Evolutionary conservation across 2,329 filamentous ascomycete genomes (phyloP).

Genomic region (Verticillium dahliae): DNA sequence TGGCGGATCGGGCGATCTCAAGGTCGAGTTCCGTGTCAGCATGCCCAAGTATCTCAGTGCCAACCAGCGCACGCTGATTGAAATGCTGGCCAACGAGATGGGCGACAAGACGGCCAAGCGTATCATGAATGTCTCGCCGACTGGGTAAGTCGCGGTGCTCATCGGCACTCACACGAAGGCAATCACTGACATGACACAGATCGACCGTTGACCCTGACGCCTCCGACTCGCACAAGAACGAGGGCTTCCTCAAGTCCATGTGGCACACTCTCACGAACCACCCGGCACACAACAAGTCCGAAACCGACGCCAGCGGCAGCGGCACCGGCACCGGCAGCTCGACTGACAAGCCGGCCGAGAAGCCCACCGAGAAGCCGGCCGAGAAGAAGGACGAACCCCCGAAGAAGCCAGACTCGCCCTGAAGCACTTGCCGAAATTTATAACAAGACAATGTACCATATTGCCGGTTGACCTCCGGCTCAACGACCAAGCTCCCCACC

Average conservation of each 20-base stretch:
- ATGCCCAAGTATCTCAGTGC: slow-evolving; percentile 93
- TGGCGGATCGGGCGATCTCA: slow-evolving; percentile 70
- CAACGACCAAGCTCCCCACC: neutral
- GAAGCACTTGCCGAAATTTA: neutral
- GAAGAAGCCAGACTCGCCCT: slow-evolving; percentile 15
- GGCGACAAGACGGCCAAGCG: slow-evolving; percentile 85
- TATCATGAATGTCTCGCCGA: slow-evolving; percentile 72
- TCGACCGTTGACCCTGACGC: slow-evolving; percentile 15
- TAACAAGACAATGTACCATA: neutral
- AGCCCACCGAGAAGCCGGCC: slow-evolving; percentile 1
- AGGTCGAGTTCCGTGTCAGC: slow-evolving; percentile 86
- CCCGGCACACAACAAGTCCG: slow-evolving; percentile 41
- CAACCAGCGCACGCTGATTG: slow-evolving; percentile 87
- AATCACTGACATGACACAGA: slow-evolving; percentile 6
- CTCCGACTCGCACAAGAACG: slow-evolving; percentile 60
- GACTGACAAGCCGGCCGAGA: slow-evolving; percentile 1
- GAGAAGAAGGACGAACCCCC: slow-evolving; percentile 2
- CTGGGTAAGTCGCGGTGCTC: slow-evolving; percentile 35
- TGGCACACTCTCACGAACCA: slow-evolving; percentile 92
- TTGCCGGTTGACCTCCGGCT: slow-evolving; percentile 11
- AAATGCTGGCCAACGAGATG: slow-evolving; percentile 97
- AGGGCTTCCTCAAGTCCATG: slow-evolving; percentile 86
- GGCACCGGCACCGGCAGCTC: slow-evolving; percentile 1
- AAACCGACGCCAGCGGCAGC: slow-evolving; percentile 14
- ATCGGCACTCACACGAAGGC: neutral